These are phyloP conservation scores for Trichoderma orchidacearum DNA, from an alignment of 495 filamentous ascomycete genomes.

Conservation along the genomic window DNA sequence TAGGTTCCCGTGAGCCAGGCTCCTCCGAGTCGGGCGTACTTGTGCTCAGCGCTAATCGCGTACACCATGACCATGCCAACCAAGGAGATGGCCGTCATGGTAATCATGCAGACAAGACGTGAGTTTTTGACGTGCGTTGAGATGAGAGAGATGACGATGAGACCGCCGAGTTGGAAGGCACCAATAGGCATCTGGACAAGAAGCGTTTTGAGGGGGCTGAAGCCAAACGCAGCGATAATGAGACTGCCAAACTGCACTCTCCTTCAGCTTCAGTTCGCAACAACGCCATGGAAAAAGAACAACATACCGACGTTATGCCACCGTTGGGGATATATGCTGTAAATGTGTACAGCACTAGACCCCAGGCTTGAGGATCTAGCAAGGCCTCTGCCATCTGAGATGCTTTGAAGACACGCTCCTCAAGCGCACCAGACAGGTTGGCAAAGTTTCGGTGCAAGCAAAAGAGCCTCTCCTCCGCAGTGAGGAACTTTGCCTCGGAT, in stretches of 20 bases:
- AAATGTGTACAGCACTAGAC: slow-evolving; percentile 19
- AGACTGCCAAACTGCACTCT: slow-evolving; percentile 29
- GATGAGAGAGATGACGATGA: slow-evolving; percentile 21
- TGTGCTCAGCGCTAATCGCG: background rate
- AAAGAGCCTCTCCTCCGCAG: no score
- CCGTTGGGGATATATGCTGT: slow-evolving; percentile 32
- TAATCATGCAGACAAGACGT: slow-evolving; percentile 21
- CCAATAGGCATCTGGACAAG: slow-evolving; percentile 23
- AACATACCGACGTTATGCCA: slow-evolving; percentile 25
- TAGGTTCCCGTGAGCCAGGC: slow-evolving; percentile 9
- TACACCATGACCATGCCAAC: slow-evolving; percentile 26
- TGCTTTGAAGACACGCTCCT: no score
- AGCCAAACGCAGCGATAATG: slow-evolving; percentile 26
- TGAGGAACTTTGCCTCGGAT: slow-evolving; percentile 13
- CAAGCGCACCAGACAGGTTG: no score
- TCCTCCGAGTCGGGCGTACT: slow-evolving; percentile 10
- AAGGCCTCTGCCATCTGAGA: slow-evolving; percentile 23
- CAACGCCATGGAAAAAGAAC: no score
- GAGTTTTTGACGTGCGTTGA: slow-evolving; percentile 14
- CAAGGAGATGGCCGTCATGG: slow-evolving; percentile 15
- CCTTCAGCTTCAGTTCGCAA: no score
- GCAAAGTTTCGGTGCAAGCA: no score
- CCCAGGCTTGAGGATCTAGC: slow-evolving; percentile 26
- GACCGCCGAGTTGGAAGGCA: slow-evolving; percentile 10
- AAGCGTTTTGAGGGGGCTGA: slow-evolving; percentile 19